A percentile compares a stretch with the other conserved stretches of the same genome.
These are phyloP conservation scores for Noccaea caerulescens DNA, from an alignment of 345 rosid species.

Conservation along the genomic window DNA sequence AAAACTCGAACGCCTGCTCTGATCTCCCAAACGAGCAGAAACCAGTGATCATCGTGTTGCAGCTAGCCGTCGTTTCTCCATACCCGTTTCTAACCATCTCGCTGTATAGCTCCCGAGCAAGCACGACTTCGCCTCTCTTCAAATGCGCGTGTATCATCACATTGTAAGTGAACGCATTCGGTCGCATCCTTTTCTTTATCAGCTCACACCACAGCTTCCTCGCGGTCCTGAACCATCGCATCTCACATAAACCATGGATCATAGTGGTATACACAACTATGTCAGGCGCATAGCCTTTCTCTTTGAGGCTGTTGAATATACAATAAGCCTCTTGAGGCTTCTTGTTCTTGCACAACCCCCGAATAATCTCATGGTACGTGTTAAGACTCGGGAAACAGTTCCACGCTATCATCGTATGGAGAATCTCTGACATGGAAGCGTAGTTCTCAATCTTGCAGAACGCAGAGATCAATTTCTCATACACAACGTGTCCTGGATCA, in stretches of 20 bases:
- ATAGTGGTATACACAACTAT: conserved; percentile 57
- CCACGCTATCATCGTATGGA: conserved; percentile 52
- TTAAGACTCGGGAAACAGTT: conserved; percentile 50
- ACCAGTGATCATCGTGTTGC: conserved; percentile 58
- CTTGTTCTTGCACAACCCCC: conserved; percentile 55
- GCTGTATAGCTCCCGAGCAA: conserved; percentile 50
- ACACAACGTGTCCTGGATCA: conserved; percentile 57
- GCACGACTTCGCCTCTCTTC: conserved; percentile 54
- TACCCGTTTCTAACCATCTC: conserved; percentile 59
- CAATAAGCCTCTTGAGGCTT: conserved; percentile 57
- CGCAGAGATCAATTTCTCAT: conserved; percentile 56
- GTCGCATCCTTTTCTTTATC: conserved; percentile 56
- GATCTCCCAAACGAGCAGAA: conserved; percentile 47
- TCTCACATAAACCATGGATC: conserved; percentile 65
- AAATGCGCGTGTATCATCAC: conserved; percentile 64
- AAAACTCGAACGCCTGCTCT: conserved; percentile 55
- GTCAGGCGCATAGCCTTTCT: conserved; percentile 57
- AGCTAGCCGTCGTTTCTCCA: conserved; percentile 50
- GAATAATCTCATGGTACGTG: conserved; percentile 56
- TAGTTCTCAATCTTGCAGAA: conserved; percentile 62
- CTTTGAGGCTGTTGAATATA: conserved; percentile 58
- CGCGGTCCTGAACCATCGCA: conserved; percentile 56
- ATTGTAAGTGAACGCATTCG: conserved; percentile 64
- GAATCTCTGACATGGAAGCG: conserved; percentile 52
- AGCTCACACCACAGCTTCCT: conserved; percentile 65